Evolutionary conservation across 176 grass and related monocot genomes (phyloP).

Genomic region (Oryza glumipatula): DNA sequence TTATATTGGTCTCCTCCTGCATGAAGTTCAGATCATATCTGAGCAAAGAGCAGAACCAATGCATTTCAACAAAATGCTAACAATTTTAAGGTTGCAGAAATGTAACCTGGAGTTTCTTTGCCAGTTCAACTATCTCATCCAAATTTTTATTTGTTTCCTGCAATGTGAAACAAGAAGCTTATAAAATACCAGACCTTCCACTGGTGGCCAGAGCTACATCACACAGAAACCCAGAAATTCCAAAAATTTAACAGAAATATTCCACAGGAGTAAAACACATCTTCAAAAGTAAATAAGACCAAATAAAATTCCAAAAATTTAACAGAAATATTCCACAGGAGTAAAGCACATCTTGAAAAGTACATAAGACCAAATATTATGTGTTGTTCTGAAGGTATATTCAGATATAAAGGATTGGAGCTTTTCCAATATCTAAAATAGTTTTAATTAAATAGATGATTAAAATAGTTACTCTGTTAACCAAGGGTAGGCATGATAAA

Average conservation of each 20-base stretch:
- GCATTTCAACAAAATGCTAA: not conserved
- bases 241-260: not conserved
- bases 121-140: constrained; percentile 83
- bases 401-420: not conserved
- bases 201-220: constrained; percentile 1
- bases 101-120: constrained; percentile 87
- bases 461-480: constrained; percentile 12
- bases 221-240: not conserved
- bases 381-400: constrained; percentile 21
- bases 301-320: no score
- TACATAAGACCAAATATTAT: not conserved
- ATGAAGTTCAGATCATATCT: constrained; percentile 5
- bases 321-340: no score
- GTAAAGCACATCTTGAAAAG: no score
- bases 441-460: not conserved
- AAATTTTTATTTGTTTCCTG: constrained; percentile 98
- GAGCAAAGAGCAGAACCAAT: constrained; percentile 20
- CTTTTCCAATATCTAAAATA: not conserved
- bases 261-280: not conserved
- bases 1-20: constrained; percentile 76
- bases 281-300: not conserved
- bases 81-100: constrained; percentile 30
- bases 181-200: not conserved
- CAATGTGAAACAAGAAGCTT: constrained; percentile 24
- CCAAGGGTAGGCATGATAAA: not conserved